Evolutionary conservation across 805 yeast species (phyloP), one percentile per base, ranked within the genome.

Genomic region (Candida broadrunensis): DNA sequence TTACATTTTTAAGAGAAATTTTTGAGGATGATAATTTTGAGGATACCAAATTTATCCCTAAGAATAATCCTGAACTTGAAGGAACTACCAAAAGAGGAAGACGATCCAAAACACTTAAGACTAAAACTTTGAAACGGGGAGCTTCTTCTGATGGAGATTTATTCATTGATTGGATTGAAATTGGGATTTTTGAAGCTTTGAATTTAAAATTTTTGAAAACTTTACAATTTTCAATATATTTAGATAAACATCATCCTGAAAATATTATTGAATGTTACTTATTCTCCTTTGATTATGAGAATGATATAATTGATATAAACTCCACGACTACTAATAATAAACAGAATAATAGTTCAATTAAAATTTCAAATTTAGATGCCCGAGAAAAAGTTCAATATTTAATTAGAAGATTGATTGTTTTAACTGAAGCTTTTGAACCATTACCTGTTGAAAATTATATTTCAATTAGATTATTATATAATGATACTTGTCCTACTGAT

Each of bases 1-100:
- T 81, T 20, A 72, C 81, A 2, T 81, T 70, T 48, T 56, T 80
- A 13, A 63, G 85, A 43, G 80, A 81, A 1, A 57, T 81, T 16
- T 80, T 81, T 44, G 76, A 77, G 6, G 83, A 80, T 45, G 75
- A 70, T 11, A 68, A 65, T 49, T 81, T 76, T 52, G 62, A 62
- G 20, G 83, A 79, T 47, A 73, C 70, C 41, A 53, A 64, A 27
- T 74, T 73, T 52, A 3, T 72, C 73, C 1, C 25, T 12, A 34
- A 33, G 17, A 37, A 13, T 27, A 37, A 21, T 7, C 9, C 24
- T n/a, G n/a, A n/a, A 21, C 6, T 21, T 21, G 24, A 21, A 21
- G 24, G 24, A 21, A 9, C 5, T 8, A 25, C 5, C 5, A 13
- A 5, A 9, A 25, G 29, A 9, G 29, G 14, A 25, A 13, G 12